These are phyloP conservation scores for Piper longum DNA, from an alignment of 164 flowering plant genomes.

Conservation along the genomic window DNA sequence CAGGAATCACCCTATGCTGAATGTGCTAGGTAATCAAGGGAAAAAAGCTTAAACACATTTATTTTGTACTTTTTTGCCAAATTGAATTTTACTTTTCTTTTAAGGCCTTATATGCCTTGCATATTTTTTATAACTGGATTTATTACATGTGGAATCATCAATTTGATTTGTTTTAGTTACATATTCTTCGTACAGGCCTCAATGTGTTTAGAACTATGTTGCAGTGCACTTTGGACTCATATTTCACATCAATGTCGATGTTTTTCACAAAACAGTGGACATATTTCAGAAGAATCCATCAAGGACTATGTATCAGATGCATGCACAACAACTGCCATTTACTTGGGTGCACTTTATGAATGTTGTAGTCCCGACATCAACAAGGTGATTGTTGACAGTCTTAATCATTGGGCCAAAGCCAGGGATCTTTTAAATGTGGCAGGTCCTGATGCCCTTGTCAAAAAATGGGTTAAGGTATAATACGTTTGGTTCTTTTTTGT, in stretches of 20 bases:
- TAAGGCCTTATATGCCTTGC: not conserved
- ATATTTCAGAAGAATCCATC: slow-evolving; percentile 38
- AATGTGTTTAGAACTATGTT: slow-evolving; percentile 37
- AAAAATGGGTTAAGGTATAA: slow-evolving; percentile 79
- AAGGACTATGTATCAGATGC: slow-evolving; percentile 37
- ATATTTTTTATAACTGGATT: not conserved
- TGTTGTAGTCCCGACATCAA: slow-evolving; percentile 24
- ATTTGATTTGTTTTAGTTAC: not conserved
- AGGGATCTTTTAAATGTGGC: slow-evolving; percentile 26
- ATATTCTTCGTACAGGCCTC: slow-evolving; percentile 44
- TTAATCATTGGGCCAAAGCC: slow-evolving; percentile 54
- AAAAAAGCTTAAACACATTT: not conserved
- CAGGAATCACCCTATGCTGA: too few relatives aligned
- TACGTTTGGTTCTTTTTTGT: not conserved
- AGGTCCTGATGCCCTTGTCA: slow-evolving; percentile 46
- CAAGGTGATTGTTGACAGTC: slow-evolving; percentile 20
- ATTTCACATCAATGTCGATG: slow-evolving; percentile 19
- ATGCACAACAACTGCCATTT: slow-evolving; percentile 36
- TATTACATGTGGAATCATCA: not conserved
- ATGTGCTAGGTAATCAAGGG: too few relatives aligned
- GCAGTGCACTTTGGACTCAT: slow-evolving; percentile 58
- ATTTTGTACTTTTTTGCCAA: not conserved
- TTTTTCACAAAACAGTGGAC: slow-evolving; percentile 1
- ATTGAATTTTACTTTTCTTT: not conserved
- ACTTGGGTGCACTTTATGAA: slow-evolving; percentile 52